Evolutionary conservation across 805 yeast genomes (phyloP).

Genomic region (Zygoascus tannicola): DNA sequence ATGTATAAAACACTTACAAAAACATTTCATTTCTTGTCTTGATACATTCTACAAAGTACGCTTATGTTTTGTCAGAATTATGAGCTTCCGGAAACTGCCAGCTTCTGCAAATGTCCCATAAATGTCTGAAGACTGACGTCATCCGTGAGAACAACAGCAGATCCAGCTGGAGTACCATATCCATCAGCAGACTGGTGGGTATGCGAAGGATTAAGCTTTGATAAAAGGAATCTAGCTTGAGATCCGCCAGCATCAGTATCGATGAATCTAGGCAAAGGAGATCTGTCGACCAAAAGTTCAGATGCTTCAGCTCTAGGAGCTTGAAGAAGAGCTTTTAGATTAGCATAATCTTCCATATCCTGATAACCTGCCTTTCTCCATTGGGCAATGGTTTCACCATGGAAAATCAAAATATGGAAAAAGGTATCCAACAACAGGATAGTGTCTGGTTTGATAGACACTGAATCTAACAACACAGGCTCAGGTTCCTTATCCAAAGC

Average conservation of each 20-base stretch:
- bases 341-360: conserved; percentile 80
- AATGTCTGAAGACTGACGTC: conserved; percentile 92
- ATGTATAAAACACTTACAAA: too few species aligned
- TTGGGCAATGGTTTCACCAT: conserved; percentile 87
- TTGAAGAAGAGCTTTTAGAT: conserved; percentile 76
- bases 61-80: too few species aligned
- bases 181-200: conserved; percentile 53
- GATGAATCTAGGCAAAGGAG: conserved; percentile 95
- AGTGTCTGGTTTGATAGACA: conserved; percentile 80
- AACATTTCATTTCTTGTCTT: too few species aligned
- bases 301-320: conserved; percentile 92
- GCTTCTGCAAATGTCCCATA: conserved; percentile 87
- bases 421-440: conserved; percentile 88
- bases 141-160: conserved; percentile 87
- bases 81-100: conserved; percentile 53
- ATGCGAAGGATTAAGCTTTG: conserved; percentile 90
- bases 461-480: conserved; percentile 88
- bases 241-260: conserved; percentile 98
- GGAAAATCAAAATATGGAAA: conserved; percentile 91
- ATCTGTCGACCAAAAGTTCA: conserved; percentile 79
- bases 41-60: too few species aligned
- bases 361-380: conserved; percentile 97
- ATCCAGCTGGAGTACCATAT: conserved; percentile 42
- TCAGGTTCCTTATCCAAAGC: conserved; percentile 63
- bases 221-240: conserved; percentile 92